Conservation (phyloP, 306 rosid species). For the Neltuma alba region DNA sequence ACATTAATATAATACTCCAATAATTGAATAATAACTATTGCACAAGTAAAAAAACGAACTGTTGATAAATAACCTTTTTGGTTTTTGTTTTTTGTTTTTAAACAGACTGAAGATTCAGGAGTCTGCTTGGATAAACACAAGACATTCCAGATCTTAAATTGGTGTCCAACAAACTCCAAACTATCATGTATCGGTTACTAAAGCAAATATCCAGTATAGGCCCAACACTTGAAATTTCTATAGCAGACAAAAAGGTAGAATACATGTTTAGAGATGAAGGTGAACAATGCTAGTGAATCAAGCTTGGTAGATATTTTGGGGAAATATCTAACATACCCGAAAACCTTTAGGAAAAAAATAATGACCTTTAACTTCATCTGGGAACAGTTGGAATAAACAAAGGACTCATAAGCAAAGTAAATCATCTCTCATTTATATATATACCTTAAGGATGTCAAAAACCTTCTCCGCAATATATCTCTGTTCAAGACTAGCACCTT, state of each 20-base stretch:
- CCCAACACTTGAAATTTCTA: slow-evolving; percentile 1
- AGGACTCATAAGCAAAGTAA: slow-evolving; percentile 7
- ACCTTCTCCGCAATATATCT: slow-evolving; percentile 91
- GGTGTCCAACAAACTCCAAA: neutral
- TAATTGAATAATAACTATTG: neutral
- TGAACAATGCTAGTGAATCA: slow-evolving; percentile 27
- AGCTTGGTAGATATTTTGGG: neutral
- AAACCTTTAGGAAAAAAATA: neutral
- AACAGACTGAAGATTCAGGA: neutral
- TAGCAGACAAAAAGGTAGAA: slow-evolving; percentile 19
- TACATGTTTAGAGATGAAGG: slow-evolving; percentile 17
- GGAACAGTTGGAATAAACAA: slow-evolving; percentile 2
- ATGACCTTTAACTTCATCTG: slow-evolving; percentile 4
- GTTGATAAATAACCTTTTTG: neutral
- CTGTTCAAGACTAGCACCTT: slow-evolving; percentile 76
- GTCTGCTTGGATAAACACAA: neutral
- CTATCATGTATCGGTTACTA: neutral
- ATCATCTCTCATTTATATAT: slow-evolving; percentile 19
- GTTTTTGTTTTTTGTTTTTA: neutral
- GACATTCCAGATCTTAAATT: neutral
- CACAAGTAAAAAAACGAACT: neutral
- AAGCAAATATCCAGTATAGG: slow-evolving; percentile 1
- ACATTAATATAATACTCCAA: neutral
- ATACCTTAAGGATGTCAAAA: slow-evolving; percentile 89
- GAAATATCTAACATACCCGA: neutral